Evolutionary conservation across 208 protist species (phyloP).

Genomic region (Trypanosoma platydactyli): DNA sequence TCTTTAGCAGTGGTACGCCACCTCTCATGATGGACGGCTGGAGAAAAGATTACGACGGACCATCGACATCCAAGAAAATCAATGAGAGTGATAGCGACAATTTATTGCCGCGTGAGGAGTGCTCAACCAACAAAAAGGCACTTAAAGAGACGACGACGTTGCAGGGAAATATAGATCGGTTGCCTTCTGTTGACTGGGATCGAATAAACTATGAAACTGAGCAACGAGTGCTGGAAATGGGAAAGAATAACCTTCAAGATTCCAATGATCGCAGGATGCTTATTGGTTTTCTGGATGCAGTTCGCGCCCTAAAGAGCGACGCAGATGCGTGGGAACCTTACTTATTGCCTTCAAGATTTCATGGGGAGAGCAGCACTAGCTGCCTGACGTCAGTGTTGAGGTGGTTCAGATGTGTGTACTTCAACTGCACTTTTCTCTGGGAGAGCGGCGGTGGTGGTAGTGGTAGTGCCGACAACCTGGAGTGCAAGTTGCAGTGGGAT

Average conservation of each 20-base stretch:
- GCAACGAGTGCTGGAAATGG: neutral
- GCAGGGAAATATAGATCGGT: neutral
- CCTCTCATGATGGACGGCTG: too few species aligned
- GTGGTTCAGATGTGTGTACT: neutral
- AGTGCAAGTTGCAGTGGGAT: constrained; percentile 21
- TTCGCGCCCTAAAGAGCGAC: constrained; percentile 21
- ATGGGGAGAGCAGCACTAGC: neutral
- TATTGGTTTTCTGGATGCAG: constrained; percentile 24
- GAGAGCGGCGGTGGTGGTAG: neutral
- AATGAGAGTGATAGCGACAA: neutral
- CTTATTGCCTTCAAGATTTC: neutral
- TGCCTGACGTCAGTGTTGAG: constrained; percentile 10
- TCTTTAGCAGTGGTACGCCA: too few species aligned
- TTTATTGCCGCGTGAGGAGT: neutral
- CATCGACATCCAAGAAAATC: too few species aligned
- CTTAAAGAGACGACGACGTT: neutral
- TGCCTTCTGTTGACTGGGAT: constrained; percentile 24
- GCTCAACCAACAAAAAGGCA: neutral
- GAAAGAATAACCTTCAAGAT: neutral
- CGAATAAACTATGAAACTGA: constrained; percentile 15
- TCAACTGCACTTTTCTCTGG: neutral
- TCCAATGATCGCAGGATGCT: neutral
- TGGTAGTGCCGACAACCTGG: neutral
- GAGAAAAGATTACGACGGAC: too few species aligned
- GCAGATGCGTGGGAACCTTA: constrained; percentile 29